Percentiles rank a stretch among this genome's conserved stretches.
Evolutionary conservation across 305 asterid species (phyloP).

Genomic region (Withania somnifera): DNA sequence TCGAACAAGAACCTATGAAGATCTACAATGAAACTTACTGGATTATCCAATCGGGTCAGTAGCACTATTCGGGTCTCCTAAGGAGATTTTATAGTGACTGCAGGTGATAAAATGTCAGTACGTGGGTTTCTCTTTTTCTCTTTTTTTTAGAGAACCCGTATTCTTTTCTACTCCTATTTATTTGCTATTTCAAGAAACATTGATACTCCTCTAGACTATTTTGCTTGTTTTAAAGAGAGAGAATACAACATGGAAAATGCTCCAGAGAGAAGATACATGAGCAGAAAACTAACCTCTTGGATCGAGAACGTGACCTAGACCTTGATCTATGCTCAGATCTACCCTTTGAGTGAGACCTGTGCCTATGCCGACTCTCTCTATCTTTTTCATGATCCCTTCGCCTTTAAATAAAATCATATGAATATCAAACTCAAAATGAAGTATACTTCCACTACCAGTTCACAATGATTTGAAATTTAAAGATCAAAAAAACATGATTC

Average conservation of each 20-base stretch:
- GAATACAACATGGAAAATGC: neutral
- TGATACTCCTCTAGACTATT: no score
- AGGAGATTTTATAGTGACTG: no score
- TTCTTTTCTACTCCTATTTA: no score
- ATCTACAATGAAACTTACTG: no score
- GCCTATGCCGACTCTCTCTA: constrained; percentile 58
- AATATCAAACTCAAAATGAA: neutral
- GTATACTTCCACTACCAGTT: neutral
- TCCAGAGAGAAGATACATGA: neutral
- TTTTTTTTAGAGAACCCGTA: no score
- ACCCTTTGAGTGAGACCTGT: constrained; percentile 54
- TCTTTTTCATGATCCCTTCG: constrained; percentile 59
- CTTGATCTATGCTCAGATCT: constrained; percentile 60
- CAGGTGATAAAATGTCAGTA: no score
- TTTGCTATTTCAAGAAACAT: no score
- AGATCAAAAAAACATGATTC: no score
- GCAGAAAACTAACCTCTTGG: constrained; percentile 44
- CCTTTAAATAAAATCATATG: constrained; percentile 25
- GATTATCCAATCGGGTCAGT: neutral
- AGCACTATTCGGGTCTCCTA: neutral
- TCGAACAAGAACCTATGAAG: neutral
- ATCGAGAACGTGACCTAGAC: constrained; percentile 71
- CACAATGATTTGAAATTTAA: neutral
- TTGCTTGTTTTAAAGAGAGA: neutral
- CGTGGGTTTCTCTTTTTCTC: no score